These are phyloP conservation scores for Tanacetum coccineum DNA, from an alignment of 129 eudicot genomes.

Conservation along the genomic window DNA sequence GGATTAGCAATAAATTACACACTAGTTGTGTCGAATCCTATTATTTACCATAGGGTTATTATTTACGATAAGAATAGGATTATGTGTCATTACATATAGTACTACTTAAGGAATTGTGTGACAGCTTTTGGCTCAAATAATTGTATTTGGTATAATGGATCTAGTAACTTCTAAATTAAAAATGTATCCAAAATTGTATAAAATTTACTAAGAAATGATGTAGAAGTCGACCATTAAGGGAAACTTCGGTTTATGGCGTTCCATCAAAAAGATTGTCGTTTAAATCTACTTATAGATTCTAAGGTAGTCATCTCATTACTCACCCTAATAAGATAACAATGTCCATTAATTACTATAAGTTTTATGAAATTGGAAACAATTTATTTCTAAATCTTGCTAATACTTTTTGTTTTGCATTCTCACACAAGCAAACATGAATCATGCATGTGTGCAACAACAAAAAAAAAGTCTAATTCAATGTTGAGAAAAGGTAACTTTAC, in stretches of 20 bases:
- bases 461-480: too few relatives aligned
- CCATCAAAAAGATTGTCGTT: not conserved
- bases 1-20: too few relatives aligned
- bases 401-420: too few relatives aligned
- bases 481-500: too few relatives aligned
- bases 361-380: too few relatives aligned
- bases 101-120: not conserved
- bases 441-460: too few relatives aligned
- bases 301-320: not conserved
- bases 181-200: not conserved
- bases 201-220: not conserved
- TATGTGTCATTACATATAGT: too few relatives aligned
- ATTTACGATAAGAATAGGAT: not conserved
- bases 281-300: conserved; percentile 4
- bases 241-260: not conserved
- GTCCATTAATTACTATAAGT: not conserved
- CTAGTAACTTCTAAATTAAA: not conserved
- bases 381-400: too few relatives aligned
- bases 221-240: not conserved
- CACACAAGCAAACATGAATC: too few relatives aligned
- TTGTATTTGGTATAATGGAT: conserved; percentile 1
- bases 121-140: conserved; percentile 1
- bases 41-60: not conserved
- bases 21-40: not conserved
- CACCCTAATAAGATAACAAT: not conserved